A percentile compares a stretch with the other conserved stretches of the same genome.
Conservation (phyloP, 176 grass and related monocot species). For the Ensete glaucum region DNA sequence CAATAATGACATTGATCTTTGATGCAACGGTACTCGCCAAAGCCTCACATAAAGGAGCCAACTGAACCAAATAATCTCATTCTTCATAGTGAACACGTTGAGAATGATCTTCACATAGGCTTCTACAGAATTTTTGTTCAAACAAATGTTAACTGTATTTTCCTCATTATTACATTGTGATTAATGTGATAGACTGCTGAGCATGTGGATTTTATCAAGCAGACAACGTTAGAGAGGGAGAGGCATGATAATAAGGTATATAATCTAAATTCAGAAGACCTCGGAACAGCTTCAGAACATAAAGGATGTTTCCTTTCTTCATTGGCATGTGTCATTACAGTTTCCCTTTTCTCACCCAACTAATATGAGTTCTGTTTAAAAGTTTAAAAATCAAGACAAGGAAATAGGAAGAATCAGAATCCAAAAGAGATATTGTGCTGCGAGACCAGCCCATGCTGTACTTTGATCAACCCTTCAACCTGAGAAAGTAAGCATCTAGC, state of each 20-base stretch:
- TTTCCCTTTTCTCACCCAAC: not conserved
- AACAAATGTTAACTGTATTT: not conserved
- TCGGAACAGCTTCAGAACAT: not conserved
- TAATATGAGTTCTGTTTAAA: slow-evolving; percentile 3
- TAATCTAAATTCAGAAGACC: slow-evolving; percentile 3
- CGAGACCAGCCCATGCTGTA: slow-evolving; percentile 83
- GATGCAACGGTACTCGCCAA: not conserved
- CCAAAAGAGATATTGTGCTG: slow-evolving; percentile 50
- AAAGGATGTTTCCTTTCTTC: not conserved
- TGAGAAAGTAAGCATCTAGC: slow-evolving; percentile 36
- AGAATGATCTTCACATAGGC: slow-evolving; percentile 64
- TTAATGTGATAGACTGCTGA: slow-evolving; percentile 31
- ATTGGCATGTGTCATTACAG: not conserved
- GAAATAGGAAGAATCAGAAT: slow-evolving; percentile 50
- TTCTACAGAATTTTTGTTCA: not conserved
- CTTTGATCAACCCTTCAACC: slow-evolving; percentile 71
- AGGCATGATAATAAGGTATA: slow-evolving; percentile 47
- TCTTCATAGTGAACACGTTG: slow-evolving; percentile 64
- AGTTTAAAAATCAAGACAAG: slow-evolving; percentile 61
- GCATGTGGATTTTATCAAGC: slow-evolving; percentile 32
- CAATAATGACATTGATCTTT: too few species aligned
- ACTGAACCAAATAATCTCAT: slow-evolving; percentile 66
- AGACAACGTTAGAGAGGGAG: slow-evolving; percentile 49
- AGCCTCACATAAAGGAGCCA: slow-evolving; percentile 55
- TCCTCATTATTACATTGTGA: not conserved